Evolutionary conservation across 805 yeast species (phyloP).

Genomic region (Yarrowia bubula): DNA sequence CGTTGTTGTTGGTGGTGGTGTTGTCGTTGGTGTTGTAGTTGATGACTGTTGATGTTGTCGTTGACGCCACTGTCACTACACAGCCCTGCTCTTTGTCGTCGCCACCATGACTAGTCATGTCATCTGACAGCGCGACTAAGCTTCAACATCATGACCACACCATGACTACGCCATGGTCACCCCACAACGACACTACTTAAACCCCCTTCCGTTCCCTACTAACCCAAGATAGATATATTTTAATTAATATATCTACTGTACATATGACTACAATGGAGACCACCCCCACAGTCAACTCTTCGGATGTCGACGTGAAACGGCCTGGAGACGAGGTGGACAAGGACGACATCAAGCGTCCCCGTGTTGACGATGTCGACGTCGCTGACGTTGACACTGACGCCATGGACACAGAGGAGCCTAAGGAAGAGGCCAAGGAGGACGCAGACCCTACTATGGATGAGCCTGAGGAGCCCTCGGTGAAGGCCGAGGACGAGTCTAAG

Average conservation of each 20-base stretch:
- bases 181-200: background rate
- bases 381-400: background rate
- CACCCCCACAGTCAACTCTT: slow-evolving; percentile 17
- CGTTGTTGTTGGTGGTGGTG: background rate
- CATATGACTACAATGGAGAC: slow-evolving; percentile 26
- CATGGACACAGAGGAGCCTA: slow-evolving; percentile 19
- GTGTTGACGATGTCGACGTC: slow-evolving; percentile 1
- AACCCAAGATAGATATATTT: slow-evolving; percentile 26
- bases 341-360: slow-evolving; percentile 25
- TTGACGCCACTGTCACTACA: too few relatives aligned
- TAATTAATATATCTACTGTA: slow-evolving; percentile 26
- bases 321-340: slow-evolving; percentile 26
- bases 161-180: background rate
- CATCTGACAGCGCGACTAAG: background rate
- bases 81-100: background rate
- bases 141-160: too few relatives aligned
- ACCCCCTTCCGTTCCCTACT: background rate
- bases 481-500: slow-evolving; percentile 29
- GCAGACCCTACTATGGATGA: background rate
- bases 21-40: background rate
- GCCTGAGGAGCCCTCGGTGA: slow-evolving; percentile 19
- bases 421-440: background rate
- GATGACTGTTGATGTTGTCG: background rate
- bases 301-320: slow-evolving; percentile 24
- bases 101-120: background rate